Evolutionary conservation across 2,329 filamentous ascomycete species (phyloP), one percentile per base, ranked within the genome.

Genomic region (Atkinsonella texensis): DNA sequence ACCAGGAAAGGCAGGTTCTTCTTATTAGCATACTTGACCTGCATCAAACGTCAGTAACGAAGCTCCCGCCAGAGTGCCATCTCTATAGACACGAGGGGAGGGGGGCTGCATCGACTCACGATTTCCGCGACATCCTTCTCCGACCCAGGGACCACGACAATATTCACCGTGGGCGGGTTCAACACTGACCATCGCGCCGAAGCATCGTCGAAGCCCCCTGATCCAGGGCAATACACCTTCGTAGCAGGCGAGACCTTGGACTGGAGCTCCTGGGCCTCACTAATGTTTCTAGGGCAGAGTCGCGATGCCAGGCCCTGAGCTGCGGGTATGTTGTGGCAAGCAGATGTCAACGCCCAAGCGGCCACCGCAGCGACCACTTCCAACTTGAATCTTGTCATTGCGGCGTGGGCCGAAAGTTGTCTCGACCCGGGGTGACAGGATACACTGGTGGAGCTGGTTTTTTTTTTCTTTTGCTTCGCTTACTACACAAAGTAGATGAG

Each of bases 1-100:
- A 75, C 71, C 2, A 81, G 69, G 54, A 81, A 78, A 0, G 76
- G 74, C 2, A 77, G 52, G 1, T 66, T 57, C 45, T 69, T 62
- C 39, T 65, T 57, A 55, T 73, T 75, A 20, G 48, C 48, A 44
- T 44, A 44, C 23, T 49, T 49, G 40, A 49, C 48, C 48, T 49
- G 35, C 33, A 18, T 42, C 40, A 17, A 23, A 23, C 40, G 6
- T 15, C 6, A 31, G n/a, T 20, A 9, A n/a, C 20, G 20, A 4
- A 23, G 20, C 20, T 23, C 4, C 20, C 20, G 20, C 20, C 20
- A 23, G 2, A 23, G 20, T 23, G 20, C 20, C 20, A 23, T 23
- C 20, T 4, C 2, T 23, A 28, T 28, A 28, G 28, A 6, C 28
- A 28, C 28, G 2, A 4, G 20, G 20, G 20, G 20, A 23, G 20